Evolutionary conservation across 2,329 filamentous ascomycete species (phyloP).

Genomic region (Aaosphaeria pasadenensis): DNA sequence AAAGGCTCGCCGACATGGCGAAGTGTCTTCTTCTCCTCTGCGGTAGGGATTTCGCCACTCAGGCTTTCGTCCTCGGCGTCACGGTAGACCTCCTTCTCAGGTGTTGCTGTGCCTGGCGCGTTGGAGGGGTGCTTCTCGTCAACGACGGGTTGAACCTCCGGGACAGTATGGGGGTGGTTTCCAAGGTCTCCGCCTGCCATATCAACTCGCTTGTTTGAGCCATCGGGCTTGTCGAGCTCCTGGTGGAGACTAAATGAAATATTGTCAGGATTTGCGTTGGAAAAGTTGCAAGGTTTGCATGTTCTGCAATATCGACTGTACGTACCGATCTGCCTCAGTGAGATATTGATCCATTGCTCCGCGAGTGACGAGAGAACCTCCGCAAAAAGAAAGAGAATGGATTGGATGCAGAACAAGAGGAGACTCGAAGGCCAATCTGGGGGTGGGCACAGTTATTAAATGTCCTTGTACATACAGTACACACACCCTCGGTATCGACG

Average conservation of each 20-base stretch:
- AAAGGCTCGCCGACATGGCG: constrained; percentile 47
- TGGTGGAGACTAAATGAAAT: constrained; percentile 24
- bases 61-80: constrained; percentile 24
- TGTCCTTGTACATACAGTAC: no score
- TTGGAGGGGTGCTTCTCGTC: not conserved
- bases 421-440: no score
- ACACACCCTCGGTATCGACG: no score
- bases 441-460: no score
- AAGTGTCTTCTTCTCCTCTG: constrained; percentile 42
- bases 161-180: not conserved
- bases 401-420: no score
- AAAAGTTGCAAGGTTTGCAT: not conserved
- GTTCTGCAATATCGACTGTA: constrained; percentile 1
- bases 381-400: no score
- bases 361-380: not conserved
- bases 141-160: not conserved
- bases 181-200: constrained; percentile 23
- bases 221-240: constrained; percentile 23
- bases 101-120: constrained; percentile 4
- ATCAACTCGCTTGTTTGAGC: constrained; percentile 26
- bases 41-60: constrained; percentile 38
- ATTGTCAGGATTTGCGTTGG: not conserved
- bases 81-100: constrained; percentile 11
- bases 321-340: constrained; percentile 26
- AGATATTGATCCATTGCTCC: constrained; percentile 19